Percentiles rank a stretch among this genome's conserved stretches.
Conservation (phyloP, 352 stramenopile genomes). For the Blastocystis sp. region DNA sequence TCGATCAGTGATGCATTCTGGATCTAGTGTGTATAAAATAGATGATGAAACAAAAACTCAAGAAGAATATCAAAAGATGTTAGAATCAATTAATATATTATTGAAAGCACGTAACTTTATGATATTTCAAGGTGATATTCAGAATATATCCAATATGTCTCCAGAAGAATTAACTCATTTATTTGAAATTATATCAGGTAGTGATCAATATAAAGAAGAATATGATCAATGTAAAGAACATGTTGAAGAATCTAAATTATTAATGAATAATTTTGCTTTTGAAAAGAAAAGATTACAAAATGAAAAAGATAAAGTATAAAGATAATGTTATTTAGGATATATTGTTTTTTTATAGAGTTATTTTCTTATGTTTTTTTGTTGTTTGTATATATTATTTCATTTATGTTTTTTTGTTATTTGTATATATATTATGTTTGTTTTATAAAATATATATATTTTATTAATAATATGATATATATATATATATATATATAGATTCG, state of each 20-base stretch:
- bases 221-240: conserved; percentile 52
- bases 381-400: too few relatives aligned
- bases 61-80: conserved; percentile 70
- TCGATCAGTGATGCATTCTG: conserved; percentile 69
- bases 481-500: too few relatives aligned
- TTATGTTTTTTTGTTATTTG: too few relatives aligned
- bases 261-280: too few relatives aligned
- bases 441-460: too few relatives aligned
- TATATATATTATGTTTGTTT: too few relatives aligned
- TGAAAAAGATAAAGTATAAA: too few relatives aligned
- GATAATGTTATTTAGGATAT: too few relatives aligned
- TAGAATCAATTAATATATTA: conserved; percentile 83
- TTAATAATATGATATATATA: too few relatives aligned
- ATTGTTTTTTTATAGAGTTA: too few relatives aligned
- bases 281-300: too few relatives aligned
- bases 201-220: conserved; percentile 56
- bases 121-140: conserved; percentile 96
- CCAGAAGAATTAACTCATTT: conserved; percentile 79
- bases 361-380: too few relatives aligned
- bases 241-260: conserved; percentile 57
- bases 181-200: conserved; percentile 83
- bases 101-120: conserved; percentile 97
- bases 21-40: conserved; percentile 57
- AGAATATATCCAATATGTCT: conserved; percentile 80
- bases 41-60: conserved; percentile 49